Percentiles rank a stretch among this genome's conserved stretches.
Conservation (phyloP, 768 basidiomycete genomes). For the Agrocybe praecox region DNA sequence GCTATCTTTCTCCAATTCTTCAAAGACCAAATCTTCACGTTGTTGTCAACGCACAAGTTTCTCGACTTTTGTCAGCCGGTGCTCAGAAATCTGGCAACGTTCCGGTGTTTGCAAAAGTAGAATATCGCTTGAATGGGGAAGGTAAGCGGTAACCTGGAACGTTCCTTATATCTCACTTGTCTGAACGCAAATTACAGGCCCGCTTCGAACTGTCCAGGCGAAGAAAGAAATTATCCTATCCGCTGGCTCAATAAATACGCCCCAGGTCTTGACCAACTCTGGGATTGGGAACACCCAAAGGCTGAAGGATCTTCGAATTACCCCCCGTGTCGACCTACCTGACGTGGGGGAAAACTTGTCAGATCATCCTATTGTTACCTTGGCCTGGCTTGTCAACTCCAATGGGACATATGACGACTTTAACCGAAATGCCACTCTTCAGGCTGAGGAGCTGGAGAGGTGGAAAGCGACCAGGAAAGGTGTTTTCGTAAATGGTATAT, state of each 20-base stretch:
- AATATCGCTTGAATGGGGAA: slow-evolving; percentile 7
- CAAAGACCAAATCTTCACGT: slow-evolving; percentile 18
- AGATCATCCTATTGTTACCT: slow-evolving; percentile 28
- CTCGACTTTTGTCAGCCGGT: slow-evolving; percentile 14
- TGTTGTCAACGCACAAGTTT: slow-evolving; percentile 24
- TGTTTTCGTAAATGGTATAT: slow-evolving; percentile 20
- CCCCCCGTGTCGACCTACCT: slow-evolving; percentile 26
- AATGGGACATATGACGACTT: slow-evolving; percentile 27
- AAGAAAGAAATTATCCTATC: slow-evolving; percentile 37
- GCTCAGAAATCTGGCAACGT: not conserved
- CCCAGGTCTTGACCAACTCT: slow-evolving; percentile 33
- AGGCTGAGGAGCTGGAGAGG: slow-evolving; percentile 20
- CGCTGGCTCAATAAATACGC: slow-evolving; percentile 37
- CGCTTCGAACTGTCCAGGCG: slow-evolving; percentile 19
- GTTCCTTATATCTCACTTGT: not conserved
- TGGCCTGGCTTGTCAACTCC: slow-evolving; percentile 27
- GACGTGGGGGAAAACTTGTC: slow-evolving; percentile 32
- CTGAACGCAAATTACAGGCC: too few relatives aligned
- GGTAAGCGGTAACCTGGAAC: not conserved
- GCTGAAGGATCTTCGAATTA: slow-evolving; percentile 23
- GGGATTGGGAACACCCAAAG: slow-evolving; percentile 31
- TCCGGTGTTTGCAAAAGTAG: slow-evolving; percentile 5
- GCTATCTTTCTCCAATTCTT: slow-evolving; percentile 16
- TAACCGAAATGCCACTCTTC: slow-evolving; percentile 20
- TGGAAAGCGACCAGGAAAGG: slow-evolving; percentile 35